Base-by-base conservation (phyloP, 768 basidiomycete species). In the Termitomyces sp. region DNA sequence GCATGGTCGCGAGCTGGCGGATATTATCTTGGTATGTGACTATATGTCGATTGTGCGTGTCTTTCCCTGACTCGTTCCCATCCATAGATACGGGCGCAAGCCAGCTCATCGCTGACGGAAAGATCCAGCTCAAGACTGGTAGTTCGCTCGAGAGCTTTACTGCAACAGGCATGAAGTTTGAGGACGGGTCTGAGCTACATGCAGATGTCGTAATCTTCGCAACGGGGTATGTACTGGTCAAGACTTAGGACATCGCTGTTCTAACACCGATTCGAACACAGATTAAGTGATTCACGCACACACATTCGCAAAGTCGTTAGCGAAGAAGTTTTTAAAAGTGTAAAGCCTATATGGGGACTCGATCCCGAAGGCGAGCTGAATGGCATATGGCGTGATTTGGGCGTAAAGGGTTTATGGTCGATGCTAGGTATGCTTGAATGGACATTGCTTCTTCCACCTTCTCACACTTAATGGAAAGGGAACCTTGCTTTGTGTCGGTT, bases 51-150 rank as follows among this genome's bases (percentile, higher is more conserved):
- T n/a, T 17, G 14, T 37, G 5, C 17, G 14, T 15, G 15, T 30
- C 6, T 15, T 43, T 21, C 5, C n/a, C 10, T 11, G 7, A 8
- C 6, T 38, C 14, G 3, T 23, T 19, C 50, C 28, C 21, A 43
- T 43, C 12, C 15, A 53, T 10, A 40, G 51, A 52, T 42, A 40
- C 51, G 15, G 38, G 41, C 3, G 31, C 47, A 33, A 48, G 78
- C 57, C 74, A 82, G 64, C 68, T 81, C 54, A 80, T 87, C 58
- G 74, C 76, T 30, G 81, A 85, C 55, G 83, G 85, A 17, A 81
- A 84, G 65, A 85, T 87, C 73, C 84, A 85, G 66, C 67, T 87
- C 56, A 86, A 86, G 70, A 81, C 76, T 65, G 81, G 82, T 42
- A 67, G 71, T 38, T 66, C 66, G 31, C 74, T 86, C 56, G 66